Evolutionary conservation across 441 rosid species (phyloP).

Genomic region (Eutrema salsugineum): DNA sequence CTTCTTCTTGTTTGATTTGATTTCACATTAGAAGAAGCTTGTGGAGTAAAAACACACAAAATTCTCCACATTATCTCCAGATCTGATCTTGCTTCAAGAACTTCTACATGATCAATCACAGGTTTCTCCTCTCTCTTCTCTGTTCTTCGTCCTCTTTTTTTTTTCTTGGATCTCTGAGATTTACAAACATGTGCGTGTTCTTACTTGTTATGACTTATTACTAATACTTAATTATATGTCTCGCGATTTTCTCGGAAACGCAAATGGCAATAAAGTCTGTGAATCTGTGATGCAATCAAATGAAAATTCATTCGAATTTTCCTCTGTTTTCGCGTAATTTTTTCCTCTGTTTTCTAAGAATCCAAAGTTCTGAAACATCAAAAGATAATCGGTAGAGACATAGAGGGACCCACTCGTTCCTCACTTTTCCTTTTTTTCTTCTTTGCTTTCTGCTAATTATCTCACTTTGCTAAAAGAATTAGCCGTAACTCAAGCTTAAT

Average conservation of each 20-base stretch:
- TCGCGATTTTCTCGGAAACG: background rate
- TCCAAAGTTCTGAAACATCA: background rate
- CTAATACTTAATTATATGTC: background rate
- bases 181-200: background rate
- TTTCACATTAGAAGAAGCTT: conserved; percentile 25
- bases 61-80: conserved; percentile 23
- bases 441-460: conserved; percentile 24
- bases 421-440: background rate
- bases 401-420: conserved; percentile 20
- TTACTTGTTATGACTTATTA: background rate
- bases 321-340: background rate
- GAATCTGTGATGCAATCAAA: background rate
- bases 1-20: conserved; percentile 5
- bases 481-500: background rate
- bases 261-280: background rate
- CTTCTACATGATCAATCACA: conserved; percentile 1
- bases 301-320: background rate
- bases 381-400: background rate
- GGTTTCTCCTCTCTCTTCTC: conserved; percentile 13
- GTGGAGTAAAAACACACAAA: conserved; percentile 16
- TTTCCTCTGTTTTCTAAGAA: conserved; percentile 4
- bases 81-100: conserved; percentile 20
- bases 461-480: conserved; percentile 13
- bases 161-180: conserved; percentile 14
- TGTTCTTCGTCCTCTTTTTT: background rate